These are phyloP conservation scores for Tricholoma terreum DNA, from an alignment of 768 basidiomycete genomes.

Conservation along the genomic window DNA sequence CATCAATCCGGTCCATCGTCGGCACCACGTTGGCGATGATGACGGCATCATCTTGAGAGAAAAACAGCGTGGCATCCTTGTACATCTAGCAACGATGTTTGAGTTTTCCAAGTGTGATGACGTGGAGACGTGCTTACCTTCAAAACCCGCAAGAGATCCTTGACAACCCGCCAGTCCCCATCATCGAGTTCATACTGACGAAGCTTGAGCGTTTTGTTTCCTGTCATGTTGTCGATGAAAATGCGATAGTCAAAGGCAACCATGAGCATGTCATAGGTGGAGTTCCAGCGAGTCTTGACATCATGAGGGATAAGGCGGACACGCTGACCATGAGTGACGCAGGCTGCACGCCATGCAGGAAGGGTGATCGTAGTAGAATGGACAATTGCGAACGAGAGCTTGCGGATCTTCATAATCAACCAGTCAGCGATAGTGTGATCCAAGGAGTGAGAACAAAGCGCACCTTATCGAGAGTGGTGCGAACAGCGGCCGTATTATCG, in stretches of 20 bases:
- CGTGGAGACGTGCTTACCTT: slow-evolving; percentile 17
- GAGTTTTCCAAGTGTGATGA: background rate
- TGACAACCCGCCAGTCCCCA: slow-evolving; percentile 26
- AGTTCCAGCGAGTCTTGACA: slow-evolving; percentile 11
- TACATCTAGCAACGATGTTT: slow-evolving; percentile 19
- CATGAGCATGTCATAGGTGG: slow-evolving; percentile 27
- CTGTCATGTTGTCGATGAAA: slow-evolving; percentile 23
- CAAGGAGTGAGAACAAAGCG: background rate
- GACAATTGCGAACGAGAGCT: background rate
- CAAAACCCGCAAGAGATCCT: slow-evolving; percentile 23
- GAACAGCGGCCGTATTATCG: slow-evolving; percentile 3
- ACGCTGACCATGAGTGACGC: background rate
- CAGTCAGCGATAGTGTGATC: background rate
- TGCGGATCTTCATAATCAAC: background rate
- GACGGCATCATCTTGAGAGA: slow-evolving; percentile 20
- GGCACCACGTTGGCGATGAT: slow-evolving; percentile 32
- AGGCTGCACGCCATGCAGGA: background rate
- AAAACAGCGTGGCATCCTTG: slow-evolving; percentile 29
- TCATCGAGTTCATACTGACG: slow-evolving; percentile 12
- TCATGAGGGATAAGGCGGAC: slow-evolving; percentile 23
- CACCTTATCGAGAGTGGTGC: background rate
- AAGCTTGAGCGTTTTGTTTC: slow-evolving; percentile 8
- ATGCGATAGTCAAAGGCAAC: slow-evolving; percentile 22
- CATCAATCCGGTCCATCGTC: slow-evolving; percentile 35
- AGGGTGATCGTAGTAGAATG: background rate